These are phyloP conservation scores for Vachellia collinsii DNA, from an alignment of 306 rosid species.

Conservation along the genomic window DNA sequence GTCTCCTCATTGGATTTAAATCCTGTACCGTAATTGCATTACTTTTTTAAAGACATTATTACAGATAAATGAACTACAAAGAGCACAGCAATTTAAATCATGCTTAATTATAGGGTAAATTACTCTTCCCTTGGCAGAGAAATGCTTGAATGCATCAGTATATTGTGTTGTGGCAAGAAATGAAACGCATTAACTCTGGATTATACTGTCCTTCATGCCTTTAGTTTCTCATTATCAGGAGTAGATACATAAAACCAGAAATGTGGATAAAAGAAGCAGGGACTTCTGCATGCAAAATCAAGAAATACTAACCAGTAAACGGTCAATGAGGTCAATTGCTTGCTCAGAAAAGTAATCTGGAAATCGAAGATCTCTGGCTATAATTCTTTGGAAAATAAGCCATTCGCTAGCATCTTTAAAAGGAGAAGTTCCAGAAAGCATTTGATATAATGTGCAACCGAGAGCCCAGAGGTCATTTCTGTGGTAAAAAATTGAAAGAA, in stretches of 20 bases:
- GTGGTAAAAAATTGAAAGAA: conserved; percentile 46
- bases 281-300: conserved; percentile 12
- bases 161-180: conserved; percentile 24
- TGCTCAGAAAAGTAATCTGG: conserved; percentile 86
- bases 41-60: conserved; percentile 16
- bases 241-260: neutral
- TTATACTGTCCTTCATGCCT: conserved; percentile 22
- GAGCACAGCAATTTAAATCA: conserved; percentile 29
- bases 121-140: neutral
- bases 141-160: neutral
- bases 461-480: conserved; percentile 99
- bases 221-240: conserved; percentile 19
- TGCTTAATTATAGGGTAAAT: neutral
- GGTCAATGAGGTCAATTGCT: conserved; percentile 87
- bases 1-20: conserved; percentile 85
- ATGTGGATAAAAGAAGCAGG: conserved; percentile 11
- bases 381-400: conserved; percentile 98
- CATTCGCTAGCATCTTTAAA: conserved; percentile 99
- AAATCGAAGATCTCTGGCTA: conserved; percentile 94
- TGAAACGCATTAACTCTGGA: conserved; percentile 14
- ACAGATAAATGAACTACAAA: conserved; percentile 22
- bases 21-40: conserved; percentile 59
- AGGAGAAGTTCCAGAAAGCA: conserved; percentile 99
- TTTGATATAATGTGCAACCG: conserved; percentile 99
- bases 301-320: conserved; percentile 72